Evolutionary conservation across 2,329 filamentous ascomycete genomes (phyloP).

Genomic region (Aureobasidium vineae): DNA sequence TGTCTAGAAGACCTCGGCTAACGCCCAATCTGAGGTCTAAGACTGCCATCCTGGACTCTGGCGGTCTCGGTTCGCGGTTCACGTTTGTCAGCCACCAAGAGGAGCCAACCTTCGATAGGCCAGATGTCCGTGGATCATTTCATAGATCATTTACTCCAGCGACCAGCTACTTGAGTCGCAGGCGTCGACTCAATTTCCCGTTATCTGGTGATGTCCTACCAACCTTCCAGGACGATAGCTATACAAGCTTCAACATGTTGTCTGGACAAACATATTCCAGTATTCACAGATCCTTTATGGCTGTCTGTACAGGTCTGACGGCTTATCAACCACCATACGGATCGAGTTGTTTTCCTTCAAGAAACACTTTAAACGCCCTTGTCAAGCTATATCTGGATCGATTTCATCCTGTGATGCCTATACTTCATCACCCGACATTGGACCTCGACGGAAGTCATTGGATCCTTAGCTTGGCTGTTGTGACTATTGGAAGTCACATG

Average conservation of each 20-base stretch:
- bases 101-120: background rate
- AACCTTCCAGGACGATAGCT: slow-evolving; percentile 5
- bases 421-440: slow-evolving; percentile 34
- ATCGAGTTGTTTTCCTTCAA: slow-evolving; percentile 31
- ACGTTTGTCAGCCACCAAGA: background rate
- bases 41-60: background rate
- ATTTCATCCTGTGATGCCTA: slow-evolving; percentile 37
- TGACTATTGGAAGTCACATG: slow-evolving; percentile 35
- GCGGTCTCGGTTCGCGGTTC: background rate
- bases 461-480: slow-evolving; percentile 35
- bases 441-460: slow-evolving; percentile 27
- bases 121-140: background rate
- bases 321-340: slow-evolving; percentile 29
- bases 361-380: slow-evolving; percentile 31
- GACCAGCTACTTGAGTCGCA: slow-evolving; percentile 2
- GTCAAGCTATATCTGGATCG: slow-evolving; percentile 35
- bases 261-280: slow-evolving; percentile 28
- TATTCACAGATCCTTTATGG: slow-evolving; percentile 29
- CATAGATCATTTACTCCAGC: slow-evolving; percentile 6
- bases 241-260: slow-evolving; percentile 22
- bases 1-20: background rate
- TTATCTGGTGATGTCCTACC: background rate
- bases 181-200: slow-evolving; percentile 25
- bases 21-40: background rate
- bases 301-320: slow-evolving; percentile 17